A percentile compares a stretch with the other conserved stretches of the same genome.
Conservation (phyloP, 441 rosid genomes). For the Kokia cookei region DNA sequence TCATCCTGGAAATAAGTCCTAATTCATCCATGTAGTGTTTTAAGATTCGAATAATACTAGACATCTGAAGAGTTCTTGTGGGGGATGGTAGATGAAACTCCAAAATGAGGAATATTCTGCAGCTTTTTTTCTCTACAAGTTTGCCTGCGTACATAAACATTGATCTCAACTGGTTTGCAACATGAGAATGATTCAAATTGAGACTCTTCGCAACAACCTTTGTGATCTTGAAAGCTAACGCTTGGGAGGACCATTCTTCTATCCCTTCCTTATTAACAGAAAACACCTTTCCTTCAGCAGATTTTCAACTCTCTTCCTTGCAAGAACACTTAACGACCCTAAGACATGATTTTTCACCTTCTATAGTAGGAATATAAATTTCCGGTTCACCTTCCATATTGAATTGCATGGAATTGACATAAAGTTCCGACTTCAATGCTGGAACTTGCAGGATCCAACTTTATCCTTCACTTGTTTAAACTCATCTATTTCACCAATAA, state of each 20-base stretch:
- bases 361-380: background rate
- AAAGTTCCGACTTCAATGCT: too few relatives aligned
- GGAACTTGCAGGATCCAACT: too few relatives aligned
- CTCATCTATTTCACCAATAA: too few relatives aligned
- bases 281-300: constrained; percentile 49
- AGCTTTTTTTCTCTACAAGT: constrained; percentile 8
- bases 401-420: too few relatives aligned
- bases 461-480: too few relatives aligned
- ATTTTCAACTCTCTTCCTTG: constrained; percentile 52
- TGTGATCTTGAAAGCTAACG: constrained; percentile 43
- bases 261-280: constrained; percentile 50
- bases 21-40: constrained; percentile 52
- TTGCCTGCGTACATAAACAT: constrained; percentile 22
- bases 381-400: background rate
- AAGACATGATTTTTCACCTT: background rate
- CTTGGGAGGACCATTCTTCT: constrained; percentile 41
- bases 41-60: constrained; percentile 45
- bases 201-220: background rate
- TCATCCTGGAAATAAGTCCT: constrained; percentile 41
- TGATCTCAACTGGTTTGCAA: constrained; percentile 39
- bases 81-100: constrained; percentile 25
- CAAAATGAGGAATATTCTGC: constrained; percentile 28
- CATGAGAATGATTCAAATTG: background rate
- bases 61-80: constrained; percentile 19
- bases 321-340: background rate